Base-by-base conservation (phyloP, 441 rosid genomes). In the Adansonia grandidieri region DNA sequence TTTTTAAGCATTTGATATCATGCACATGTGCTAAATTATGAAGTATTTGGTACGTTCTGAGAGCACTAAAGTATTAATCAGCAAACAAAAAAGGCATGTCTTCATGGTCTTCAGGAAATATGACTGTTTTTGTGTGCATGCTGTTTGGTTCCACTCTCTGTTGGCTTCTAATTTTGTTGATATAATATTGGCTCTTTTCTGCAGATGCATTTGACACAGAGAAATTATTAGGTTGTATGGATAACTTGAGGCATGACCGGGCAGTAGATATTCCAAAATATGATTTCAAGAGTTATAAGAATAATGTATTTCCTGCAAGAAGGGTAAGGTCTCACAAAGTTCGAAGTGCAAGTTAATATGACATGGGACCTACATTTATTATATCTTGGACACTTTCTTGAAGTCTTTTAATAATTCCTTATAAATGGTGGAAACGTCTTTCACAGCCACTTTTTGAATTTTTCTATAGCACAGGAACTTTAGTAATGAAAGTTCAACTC, bases 201-300 rank as follows among this genome's bases (percentile, higher is more conserved):
- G 79, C 86, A 96, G 99, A 96, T 88, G 99, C 98, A 77, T 96
- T 96, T 84, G 90, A 96, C 85, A 96, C 94, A 56, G 97, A 91
- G 82, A 82, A 86, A 82, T 81, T 93, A 56, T 87, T 94, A 80
- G 83, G 82, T 71, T 89, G 88, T 60, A 94, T 96, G 97, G 97
- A 93, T 84, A 93, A 87, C 74, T 82, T 96, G 90, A 94, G 93
- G 87, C 92, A 87, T 82, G 93, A 95, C 61, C 84, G 86, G 84
- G 95, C 99, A 53, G 98, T 97, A 81, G 97, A 97, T 87, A 87
- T 97, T 76, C 95, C 99, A 70, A 90, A 93, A 62, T 97, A 97
- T 37, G 98, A 97, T 85, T 97, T 89, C 87, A 94, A 89, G 91
- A 94, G 94, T 84, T 94, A 93, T 88, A 93, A 93, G 85, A 91